Evolutionary conservation across 805 yeast species (phyloP), one percentile per base, ranked within the genome.

Genomic region (Ogataea methylovora): DNA sequence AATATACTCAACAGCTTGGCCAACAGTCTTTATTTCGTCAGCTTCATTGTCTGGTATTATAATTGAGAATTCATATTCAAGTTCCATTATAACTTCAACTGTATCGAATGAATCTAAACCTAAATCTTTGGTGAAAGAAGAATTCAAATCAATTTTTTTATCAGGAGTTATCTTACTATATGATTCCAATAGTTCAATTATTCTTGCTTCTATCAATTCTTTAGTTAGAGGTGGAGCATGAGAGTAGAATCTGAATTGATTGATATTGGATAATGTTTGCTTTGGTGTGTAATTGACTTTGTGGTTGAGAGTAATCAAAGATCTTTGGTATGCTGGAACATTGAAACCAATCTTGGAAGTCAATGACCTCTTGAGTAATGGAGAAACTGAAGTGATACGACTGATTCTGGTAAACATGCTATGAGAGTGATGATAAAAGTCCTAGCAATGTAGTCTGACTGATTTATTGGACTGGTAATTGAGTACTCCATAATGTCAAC

Each of bases 1-100:
- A 48, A 90, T 84, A 66, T 85, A 85, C 52, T 87, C 86, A 43
- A 88, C 75, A 40, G 96, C 94, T 67, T 88, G 95, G 48, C 85
- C 87, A 45, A 92, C 92, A 37, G 94, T 84, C 68, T 83, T 86
- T 61, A 92, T 79, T 56, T 83, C 88, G 58, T 90, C 97, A 36
- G 96, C 92, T 49, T 85, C 84, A 58, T 83, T 79, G 65, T 86
- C 95, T 24, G 94, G 86, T 54, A 84, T 76, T 58, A 81, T 84
- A 54, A 85, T 73, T 51, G 84, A 86, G 48, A 77, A 77, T 57
- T 79, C 76, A 55, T 76, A 79, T 58, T 79, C 86, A 46, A 79
- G 69, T 41, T 83, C 84, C 70, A 79, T 81, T 36, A 79, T 63
- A 20, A 81, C 79, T 56, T 79, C 86, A 36, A 78, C 84, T 34